Base-by-base conservation (phyloP, 257 asterid species). In the Parsonsia alboflavescens region DNA sequence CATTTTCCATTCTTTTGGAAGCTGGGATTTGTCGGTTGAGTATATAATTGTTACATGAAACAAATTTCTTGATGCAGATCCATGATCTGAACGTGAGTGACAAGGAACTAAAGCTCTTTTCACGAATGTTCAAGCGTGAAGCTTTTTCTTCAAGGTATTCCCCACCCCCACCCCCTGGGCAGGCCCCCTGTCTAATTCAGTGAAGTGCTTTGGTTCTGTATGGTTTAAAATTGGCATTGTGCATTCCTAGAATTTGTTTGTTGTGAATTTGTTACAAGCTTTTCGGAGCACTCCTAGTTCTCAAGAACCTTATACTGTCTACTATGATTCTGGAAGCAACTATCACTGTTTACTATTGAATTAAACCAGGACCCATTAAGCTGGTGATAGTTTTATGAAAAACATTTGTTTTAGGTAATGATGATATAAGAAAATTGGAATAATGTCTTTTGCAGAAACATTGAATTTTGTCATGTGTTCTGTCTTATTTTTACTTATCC, bases 121-220 rank as follows among this genome's bases (percentile, higher is more conserved):
- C 86, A 84, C 96, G 86, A 68, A 89, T 88, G 96, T 88, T 84
- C 75, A 86, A 74, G 59, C 88, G 77, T 59, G 96, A 92, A 82
- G 86, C 90, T 33, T 70, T 81, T 70, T 86, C 84, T 77, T 89
- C 97, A 79, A 92, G 99, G 99, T 92, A 73, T 67, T 2, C 21
- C 58, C 58, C 22, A 21, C 58, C 58, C 21, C 6, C n/a, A n/a
- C n/a, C n/a, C n/a, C n/a, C n/a, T n/a, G 7, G n/a, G 4, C 17
- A 50, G 19, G 19, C 17, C 22, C 17, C 17, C 1, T 0, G 5
- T 16, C 22, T 4, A 21, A 53, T 8, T 16, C 7, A 19, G 10
- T 26, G 49, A 49, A 42, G 16, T 79, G 30, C 48, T 62, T 68
- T 58, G 39, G 16, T 69, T 77, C 63, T 78, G 62, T 76, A 19